Conservation (phyloP, 768 basidiomycete species). For the Tricholoma furcatifolium region DNA sequence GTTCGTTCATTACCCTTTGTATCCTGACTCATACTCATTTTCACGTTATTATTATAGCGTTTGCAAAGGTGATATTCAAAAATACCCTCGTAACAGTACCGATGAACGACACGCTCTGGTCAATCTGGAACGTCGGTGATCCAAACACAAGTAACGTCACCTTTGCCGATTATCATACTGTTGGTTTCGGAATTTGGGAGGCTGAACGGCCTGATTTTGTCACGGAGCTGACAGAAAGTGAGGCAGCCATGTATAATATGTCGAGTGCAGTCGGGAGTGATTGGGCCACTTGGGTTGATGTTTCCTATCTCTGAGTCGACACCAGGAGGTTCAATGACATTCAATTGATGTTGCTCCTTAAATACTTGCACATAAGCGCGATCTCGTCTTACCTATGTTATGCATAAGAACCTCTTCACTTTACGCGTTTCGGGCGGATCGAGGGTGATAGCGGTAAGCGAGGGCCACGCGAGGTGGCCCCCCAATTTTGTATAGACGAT, state of each 20-base stretch:
- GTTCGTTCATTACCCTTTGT: conserved; percentile 21
- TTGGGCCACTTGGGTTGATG: conserved; percentile 46
- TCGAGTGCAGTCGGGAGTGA: conserved; percentile 46
- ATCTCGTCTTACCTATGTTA: too few relatives aligned
- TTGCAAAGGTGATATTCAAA: conserved; percentile 49
- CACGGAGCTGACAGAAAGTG: conserved; percentile 32
- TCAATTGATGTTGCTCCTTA: background rate
- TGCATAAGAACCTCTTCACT: too few relatives aligned
- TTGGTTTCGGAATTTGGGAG: conserved; percentile 36
- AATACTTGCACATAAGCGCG: too few relatives aligned
- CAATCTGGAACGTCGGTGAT: conserved; percentile 39
- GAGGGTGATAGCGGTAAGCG: too few relatives aligned
- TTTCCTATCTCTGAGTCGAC: conserved; percentile 25
- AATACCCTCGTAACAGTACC: conserved; percentile 41
- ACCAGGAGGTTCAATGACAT: background rate
- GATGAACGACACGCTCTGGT: conserved; percentile 44
- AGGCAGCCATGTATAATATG: conserved; percentile 38
- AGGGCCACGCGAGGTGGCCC: too few relatives aligned
- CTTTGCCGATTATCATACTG: conserved; percentile 46
- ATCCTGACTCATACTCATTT: conserved; percentile 1
- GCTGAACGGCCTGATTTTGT: conserved; percentile 39
- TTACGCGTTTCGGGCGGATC: too few relatives aligned
- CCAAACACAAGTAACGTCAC: conserved; percentile 40
- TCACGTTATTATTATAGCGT: conserved; percentile 26
- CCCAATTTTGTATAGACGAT: too few relatives aligned